phyloP scores from a whole-genome alignment of 139 green algal genomes.

The Astrephomene gubernaculifera region DNA sequence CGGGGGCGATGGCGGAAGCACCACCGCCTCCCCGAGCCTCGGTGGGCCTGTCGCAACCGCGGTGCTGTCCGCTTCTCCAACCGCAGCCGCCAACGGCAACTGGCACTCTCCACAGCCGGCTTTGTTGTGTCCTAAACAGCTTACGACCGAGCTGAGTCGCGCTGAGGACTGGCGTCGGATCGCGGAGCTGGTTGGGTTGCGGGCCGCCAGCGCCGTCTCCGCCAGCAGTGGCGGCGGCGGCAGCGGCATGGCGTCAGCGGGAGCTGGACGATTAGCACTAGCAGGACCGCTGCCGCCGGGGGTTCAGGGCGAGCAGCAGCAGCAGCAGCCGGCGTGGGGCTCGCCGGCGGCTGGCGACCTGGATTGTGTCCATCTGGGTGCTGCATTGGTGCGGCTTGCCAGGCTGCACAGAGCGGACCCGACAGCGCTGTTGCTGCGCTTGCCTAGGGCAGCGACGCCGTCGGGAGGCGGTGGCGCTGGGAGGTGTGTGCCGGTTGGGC shows the following conservation, averaged over 20 bases:
- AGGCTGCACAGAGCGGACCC: constrained; percentile 7
- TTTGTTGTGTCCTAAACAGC: not conserved
- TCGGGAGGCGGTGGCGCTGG: not conserved
- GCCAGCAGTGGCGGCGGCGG: no score
- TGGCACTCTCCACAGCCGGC: no score
- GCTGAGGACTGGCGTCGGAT: constrained; percentile 13
- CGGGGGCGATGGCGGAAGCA: not conserved
- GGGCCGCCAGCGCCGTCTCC: no score
- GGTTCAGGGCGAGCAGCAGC: no score
- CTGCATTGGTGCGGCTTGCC: constrained; percentile 48
- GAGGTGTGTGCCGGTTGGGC: not conserved
- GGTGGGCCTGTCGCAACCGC: not conserved
- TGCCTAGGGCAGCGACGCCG: not conserved
- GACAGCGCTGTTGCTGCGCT: not conserved
- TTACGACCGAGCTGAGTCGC: not conserved
- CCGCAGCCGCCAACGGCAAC: no score
- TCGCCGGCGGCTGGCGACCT: no score
- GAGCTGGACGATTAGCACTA: no score
- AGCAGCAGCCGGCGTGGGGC: no score
- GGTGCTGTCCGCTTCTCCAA: no score
- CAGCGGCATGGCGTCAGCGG: no score
- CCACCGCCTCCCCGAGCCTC: not conserved
- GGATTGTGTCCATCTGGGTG: constrained; percentile 46
- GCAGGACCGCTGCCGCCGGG: no score
- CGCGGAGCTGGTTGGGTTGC: constrained; percentile 28